Percentiles rank a stretch among this genome's conserved stretches.
Evolutionary conservation across 495 filamentous ascomycete genomes (phyloP).

Genomic region (Aspergillus nidulans): DNA sequence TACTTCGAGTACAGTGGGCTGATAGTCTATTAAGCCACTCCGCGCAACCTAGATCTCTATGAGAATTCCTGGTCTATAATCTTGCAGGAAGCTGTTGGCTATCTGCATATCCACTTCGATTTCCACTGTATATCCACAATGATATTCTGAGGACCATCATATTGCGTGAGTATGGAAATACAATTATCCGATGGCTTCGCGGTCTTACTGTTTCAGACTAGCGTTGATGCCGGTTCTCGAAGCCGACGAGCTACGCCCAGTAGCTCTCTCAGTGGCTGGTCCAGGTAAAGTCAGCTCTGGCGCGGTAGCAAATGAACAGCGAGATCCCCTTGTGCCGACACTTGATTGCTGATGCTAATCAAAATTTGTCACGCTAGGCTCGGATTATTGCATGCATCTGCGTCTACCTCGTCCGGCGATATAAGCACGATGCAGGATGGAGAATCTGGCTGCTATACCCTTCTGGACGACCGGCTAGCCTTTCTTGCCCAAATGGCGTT

Average conservation of each 20-base stretch:
- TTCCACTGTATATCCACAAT: not conserved
- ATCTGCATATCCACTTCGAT: too few relatives aligned
- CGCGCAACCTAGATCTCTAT: too few relatives aligned
- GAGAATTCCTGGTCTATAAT: too few relatives aligned
- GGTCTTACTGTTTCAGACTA: not conserved
- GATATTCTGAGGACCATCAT: too few relatives aligned
- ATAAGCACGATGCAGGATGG: too few relatives aligned
- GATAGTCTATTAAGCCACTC: not conserved
- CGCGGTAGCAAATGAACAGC: not conserved
- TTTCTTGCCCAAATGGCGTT: not conserved
- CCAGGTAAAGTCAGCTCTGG: not conserved
- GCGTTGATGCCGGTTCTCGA: not conserved
- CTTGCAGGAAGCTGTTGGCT: too few relatives aligned
- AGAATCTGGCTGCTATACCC: too few relatives aligned
- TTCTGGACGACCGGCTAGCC: too few relatives aligned
- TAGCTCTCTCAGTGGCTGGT: slow-evolving; percentile 1
- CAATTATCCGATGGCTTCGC: too few relatives aligned
- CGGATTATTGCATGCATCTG: slow-evolving; percentile 9
- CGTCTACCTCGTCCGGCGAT: too few relatives aligned
- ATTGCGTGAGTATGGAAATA: too few relatives aligned
- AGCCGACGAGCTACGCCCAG: not conserved
- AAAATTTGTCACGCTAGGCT: not conserved
- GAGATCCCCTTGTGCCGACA: not conserved
- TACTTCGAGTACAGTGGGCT: not conserved
- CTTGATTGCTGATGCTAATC: not conserved